phyloP scores from a whole-genome alignment of 1,284 basidiomycete species.

The Malassezia furfur region DNA sequence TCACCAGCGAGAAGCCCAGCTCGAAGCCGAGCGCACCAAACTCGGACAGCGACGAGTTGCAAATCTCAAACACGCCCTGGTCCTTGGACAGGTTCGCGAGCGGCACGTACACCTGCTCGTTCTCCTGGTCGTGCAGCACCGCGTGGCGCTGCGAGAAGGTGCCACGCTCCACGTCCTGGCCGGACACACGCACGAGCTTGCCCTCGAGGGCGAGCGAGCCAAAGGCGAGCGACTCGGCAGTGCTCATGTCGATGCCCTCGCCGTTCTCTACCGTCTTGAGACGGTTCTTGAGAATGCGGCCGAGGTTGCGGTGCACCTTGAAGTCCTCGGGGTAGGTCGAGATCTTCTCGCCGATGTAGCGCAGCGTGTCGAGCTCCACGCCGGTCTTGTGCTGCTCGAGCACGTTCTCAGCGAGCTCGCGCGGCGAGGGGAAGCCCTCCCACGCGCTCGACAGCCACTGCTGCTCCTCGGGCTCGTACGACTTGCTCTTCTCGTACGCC shows the following conservation, averaged over 20 bases:
- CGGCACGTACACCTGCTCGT: conserved; percentile 78
- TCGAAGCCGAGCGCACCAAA: conserved; percentile 94
- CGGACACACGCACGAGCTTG: conserved; percentile 87
- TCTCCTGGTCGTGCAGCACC: conserved; percentile 89
- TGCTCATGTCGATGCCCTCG: conserved; percentile 90
- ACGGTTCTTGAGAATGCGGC: conserved; percentile 76
- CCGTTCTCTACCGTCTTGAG: conserved; percentile 86
- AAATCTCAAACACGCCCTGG: conserved; percentile 85
- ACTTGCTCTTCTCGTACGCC: conserved; percentile 77
- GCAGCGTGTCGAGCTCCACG: conserved; percentile 65
- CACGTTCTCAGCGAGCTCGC: conserved; percentile 82
- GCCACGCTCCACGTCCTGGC: conserved; percentile 97
- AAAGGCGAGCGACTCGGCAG: conserved; percentile 96
- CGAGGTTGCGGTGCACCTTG: conserved; percentile 81
- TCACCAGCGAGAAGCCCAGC: conserved; percentile 95
- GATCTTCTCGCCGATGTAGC: conserved; percentile 75
- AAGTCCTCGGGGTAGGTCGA: conserved; percentile 75
- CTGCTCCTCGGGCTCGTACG: conserved; percentile 65
- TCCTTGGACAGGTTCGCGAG: conserved; percentile 75
- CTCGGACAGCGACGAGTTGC: conserved; percentile 95
- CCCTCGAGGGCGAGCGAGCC: conserved; percentile 85
- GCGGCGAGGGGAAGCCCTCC: conserved; percentile 97
- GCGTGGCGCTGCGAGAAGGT: conserved; percentile 99
- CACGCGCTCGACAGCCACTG: conserved; percentile 98
- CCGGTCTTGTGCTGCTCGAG: conserved; percentile 84